phyloP scores from a whole-genome alignment of 2,329 filamentous ascomycete species.

The Paraphoma chrysanthemicola region DNA sequence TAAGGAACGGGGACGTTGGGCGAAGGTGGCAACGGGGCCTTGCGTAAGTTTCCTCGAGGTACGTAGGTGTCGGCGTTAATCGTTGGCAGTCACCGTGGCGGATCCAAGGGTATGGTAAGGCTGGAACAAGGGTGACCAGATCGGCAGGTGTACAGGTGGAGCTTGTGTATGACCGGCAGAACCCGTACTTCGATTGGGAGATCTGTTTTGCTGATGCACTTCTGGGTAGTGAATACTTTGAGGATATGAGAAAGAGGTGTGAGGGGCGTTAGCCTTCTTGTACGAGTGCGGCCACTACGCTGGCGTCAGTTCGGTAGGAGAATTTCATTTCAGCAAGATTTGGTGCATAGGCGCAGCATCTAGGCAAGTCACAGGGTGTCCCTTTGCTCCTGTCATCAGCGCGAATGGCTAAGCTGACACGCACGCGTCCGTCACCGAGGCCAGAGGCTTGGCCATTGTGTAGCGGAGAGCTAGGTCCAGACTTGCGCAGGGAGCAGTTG shows the following conservation, averaged over 20 bases:
- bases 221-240: too few relatives aligned
- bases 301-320: slow-evolving; percentile 21
- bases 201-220: not conserved
- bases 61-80: slow-evolving; percentile 25
- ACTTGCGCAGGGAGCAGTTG: slow-evolving; percentile 15
- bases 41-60: slow-evolving; percentile 20
- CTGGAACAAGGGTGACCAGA: slow-evolving; percentile 21
- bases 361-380: slow-evolving; percentile 37
- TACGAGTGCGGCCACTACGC: slow-evolving; percentile 22
- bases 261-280: slow-evolving; percentile 33
- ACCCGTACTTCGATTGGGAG: not conserved
- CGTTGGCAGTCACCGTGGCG: slow-evolving; percentile 10
- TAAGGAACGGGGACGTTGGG: slow-evolving; percentile 13
- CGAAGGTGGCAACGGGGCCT: slow-evolving; percentile 9
- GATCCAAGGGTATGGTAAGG: slow-evolving; percentile 22
- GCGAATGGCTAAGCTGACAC: slow-evolving; percentile 38
- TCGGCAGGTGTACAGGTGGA: slow-evolving; percentile 7
- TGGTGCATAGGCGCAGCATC: slow-evolving; percentile 32
- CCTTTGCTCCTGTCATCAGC: slow-evolving; percentile 28
- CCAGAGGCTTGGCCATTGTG: slow-evolving; percentile 22
- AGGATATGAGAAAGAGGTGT: too few relatives aligned
- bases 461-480: slow-evolving; percentile 27
- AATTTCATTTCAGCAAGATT: slow-evolving; percentile 24
- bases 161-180: slow-evolving; percentile 4
- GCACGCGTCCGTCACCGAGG: slow-evolving; percentile 27